These are phyloP conservation scores for Hondaea fermentalgiana DNA, from an alignment of 108 stramenopile species.

Conservation along the genomic window DNA sequence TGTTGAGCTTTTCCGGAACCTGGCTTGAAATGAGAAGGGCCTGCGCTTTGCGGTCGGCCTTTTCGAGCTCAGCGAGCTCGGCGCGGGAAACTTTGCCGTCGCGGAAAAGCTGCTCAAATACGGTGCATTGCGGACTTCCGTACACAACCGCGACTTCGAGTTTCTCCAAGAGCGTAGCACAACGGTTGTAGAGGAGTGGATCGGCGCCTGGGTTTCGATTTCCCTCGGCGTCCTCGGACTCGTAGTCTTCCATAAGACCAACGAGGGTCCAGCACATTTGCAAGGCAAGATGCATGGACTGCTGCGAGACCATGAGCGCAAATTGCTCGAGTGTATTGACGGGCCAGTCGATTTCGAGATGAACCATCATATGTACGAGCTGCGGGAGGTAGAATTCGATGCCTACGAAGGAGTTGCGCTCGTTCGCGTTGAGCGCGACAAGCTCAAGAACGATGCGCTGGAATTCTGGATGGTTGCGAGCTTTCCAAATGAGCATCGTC, in stretches of 20 bases:
- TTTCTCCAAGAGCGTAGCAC: constrained; percentile 78
- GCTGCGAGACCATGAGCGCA: constrained; percentile 84
- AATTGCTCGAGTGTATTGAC: constrained; percentile 87
- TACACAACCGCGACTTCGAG: constrained; percentile 88
- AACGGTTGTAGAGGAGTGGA: constrained; percentile 74
- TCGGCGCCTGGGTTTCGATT: constrained; percentile 70
- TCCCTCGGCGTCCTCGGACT: constrained; percentile 81
- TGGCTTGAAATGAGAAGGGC: constrained; percentile 65
- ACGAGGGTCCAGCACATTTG: constrained; percentile 94
- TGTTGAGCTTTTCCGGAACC: not conserved
- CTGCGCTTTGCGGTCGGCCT: constrained; percentile 80
- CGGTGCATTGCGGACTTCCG: constrained; percentile 58
- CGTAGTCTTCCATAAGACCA: constrained; percentile 94
- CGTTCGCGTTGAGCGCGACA: constrained; percentile 81
- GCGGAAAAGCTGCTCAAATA: constrained; percentile 77
- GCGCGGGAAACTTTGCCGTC: constrained; percentile 70
- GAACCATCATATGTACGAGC: constrained; percentile 97
- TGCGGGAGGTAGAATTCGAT: constrained; percentile 98
- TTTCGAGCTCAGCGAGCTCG: constrained; percentile 73
- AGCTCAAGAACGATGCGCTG: constrained; percentile 84
- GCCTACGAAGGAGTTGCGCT: constrained; percentile 86
- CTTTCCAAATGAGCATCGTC: constrained; percentile 87
- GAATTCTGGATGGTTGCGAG: constrained; percentile 75
- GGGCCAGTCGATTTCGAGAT: constrained; percentile 88
- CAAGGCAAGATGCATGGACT: constrained; percentile 89